Conservation (phyloP, 2,329 filamentous ascomycete genomes). For the Aspergillus sclerotialis region DNA sequence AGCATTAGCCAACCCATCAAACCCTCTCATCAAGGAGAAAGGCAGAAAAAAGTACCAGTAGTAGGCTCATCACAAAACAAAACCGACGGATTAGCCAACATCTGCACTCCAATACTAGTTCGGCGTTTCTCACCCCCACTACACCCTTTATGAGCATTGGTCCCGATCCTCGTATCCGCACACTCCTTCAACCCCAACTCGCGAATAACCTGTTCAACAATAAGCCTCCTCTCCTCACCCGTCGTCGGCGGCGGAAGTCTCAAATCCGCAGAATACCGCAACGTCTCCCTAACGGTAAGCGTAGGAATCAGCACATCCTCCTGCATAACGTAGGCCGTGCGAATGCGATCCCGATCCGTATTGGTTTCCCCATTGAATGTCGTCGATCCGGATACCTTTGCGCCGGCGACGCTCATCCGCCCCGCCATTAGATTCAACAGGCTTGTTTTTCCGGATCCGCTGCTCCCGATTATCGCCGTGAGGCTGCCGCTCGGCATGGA, state of each 20-base stretch:
- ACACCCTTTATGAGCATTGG: conserved; percentile 64
- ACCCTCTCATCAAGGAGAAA: too few species aligned
- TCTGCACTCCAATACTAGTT: conserved; percentile 69
- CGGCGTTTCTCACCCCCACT: conserved; percentile 73
- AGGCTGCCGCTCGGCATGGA: conserved; percentile 59
- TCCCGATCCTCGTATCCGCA: conserved; percentile 66
- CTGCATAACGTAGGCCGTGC: conserved; percentile 58
- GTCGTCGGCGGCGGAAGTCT: conserved; percentile 57
- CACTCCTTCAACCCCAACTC: conserved; percentile 72
- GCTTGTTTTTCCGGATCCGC: conserved; percentile 67
- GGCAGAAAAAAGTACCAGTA: too few species aligned
- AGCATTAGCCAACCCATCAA: too few species aligned
- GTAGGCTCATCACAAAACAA: conserved; percentile 75
- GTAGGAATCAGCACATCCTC: conserved; percentile 68
- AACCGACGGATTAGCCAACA: conserved; percentile 71
- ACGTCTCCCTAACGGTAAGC: conserved; percentile 67
- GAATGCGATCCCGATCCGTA: conserved; percentile 40
- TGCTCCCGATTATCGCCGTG: conserved; percentile 69
- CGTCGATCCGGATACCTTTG: conserved; percentile 45
- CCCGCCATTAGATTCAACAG: conserved; percentile 65
- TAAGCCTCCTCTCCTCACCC: conserved; percentile 51
- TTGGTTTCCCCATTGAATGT: conserved; percentile 64
- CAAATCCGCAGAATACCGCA: conserved; percentile 66
- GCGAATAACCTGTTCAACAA: conserved; percentile 70
- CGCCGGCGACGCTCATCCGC: conserved; percentile 53